Percentiles rank a stretch among this genome's conserved stretches.
Conservation (phyloP, 1,284 basidiomycete species). For the Ceratobasidium sp. region DNA sequence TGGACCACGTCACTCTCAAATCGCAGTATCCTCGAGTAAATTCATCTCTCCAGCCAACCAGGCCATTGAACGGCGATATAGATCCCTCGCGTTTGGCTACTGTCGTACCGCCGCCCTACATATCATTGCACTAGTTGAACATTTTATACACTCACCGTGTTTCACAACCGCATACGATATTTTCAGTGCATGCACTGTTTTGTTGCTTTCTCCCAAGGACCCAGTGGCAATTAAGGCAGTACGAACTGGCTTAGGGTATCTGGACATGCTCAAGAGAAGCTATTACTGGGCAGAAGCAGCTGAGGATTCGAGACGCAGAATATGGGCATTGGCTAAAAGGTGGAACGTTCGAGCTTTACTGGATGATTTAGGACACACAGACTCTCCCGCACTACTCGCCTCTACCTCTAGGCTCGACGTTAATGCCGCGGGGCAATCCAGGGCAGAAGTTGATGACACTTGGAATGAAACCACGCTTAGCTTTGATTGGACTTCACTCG, state of each 20-base stretch:
- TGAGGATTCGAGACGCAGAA: constrained; percentile 31
- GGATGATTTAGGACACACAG: background rate
- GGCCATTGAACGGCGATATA: constrained; percentile 15
- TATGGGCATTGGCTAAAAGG: constrained; percentile 28
- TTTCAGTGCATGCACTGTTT: constrained; percentile 34
- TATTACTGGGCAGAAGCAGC: constrained; percentile 19
- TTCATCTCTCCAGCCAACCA: background rate
- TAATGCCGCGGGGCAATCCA: background rate
- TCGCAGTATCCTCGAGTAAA: background rate
- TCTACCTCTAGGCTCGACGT: background rate
- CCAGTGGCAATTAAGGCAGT: constrained; percentile 33
- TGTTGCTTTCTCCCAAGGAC: constrained; percentile 28
- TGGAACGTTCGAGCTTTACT: constrained; percentile 22
- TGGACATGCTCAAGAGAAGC: constrained; percentile 21
- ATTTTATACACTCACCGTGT: constrained; percentile 33
- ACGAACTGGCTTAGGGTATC: constrained; percentile 2
- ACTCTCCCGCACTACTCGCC: background rate
- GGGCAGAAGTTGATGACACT: too few relatives aligned
- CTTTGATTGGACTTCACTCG: background rate
- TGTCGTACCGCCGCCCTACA: constrained; percentile 37
- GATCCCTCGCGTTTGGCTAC: constrained; percentile 32
- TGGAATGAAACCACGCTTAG: background rate
- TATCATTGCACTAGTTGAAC: constrained; percentile 16
- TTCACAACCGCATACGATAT: constrained; percentile 32
- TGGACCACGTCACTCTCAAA: background rate